Evolutionary conservation across 2,329 filamentous ascomycete species (phyloP).

Genomic region (Neonectria faginata): DNA sequence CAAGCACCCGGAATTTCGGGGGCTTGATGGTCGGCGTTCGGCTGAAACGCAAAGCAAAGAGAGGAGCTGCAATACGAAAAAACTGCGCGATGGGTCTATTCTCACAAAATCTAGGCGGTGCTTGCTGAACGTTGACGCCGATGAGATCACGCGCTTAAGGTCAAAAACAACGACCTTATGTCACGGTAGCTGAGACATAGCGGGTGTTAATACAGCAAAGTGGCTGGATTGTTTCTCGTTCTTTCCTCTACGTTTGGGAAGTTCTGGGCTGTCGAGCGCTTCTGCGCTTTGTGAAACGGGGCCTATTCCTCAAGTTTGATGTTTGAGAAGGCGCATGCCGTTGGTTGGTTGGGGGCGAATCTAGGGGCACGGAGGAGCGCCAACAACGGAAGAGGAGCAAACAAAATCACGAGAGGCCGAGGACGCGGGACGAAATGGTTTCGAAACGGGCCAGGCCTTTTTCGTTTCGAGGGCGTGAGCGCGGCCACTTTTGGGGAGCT

Average conservation of each 20-base stretch:
- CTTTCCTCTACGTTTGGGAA: background rate
- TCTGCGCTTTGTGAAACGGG: constrained; percentile 45
- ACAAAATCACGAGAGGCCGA: constrained; percentile 9
- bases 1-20: background rate
- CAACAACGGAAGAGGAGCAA: constrained; percentile 5
- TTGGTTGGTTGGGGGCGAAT: constrained; percentile 35
- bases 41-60: background rate
- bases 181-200: constrained; percentile 7
- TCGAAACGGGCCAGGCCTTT: constrained; percentile 24
- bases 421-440: background rate
- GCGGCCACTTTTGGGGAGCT: constrained; percentile 17
- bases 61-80: background rate
- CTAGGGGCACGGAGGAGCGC: constrained; percentile 13
- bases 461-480: constrained; percentile 34
- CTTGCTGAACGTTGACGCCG: background rate
- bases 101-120: background rate
- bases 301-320: constrained; percentile 36
- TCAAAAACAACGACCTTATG: constrained; percentile 1
- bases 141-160: background rate
- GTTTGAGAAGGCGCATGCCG: constrained; percentile 23
- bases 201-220: background rate
- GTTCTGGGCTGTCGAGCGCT: constrained; percentile 28
- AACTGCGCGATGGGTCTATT: background rate
- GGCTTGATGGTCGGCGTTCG: too few relatives aligned
- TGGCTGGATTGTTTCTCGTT: background rate